phyloP scores from a whole-genome alignment of 495 filamentous ascomycete genomes.

The Xylaria grammica region DNA sequence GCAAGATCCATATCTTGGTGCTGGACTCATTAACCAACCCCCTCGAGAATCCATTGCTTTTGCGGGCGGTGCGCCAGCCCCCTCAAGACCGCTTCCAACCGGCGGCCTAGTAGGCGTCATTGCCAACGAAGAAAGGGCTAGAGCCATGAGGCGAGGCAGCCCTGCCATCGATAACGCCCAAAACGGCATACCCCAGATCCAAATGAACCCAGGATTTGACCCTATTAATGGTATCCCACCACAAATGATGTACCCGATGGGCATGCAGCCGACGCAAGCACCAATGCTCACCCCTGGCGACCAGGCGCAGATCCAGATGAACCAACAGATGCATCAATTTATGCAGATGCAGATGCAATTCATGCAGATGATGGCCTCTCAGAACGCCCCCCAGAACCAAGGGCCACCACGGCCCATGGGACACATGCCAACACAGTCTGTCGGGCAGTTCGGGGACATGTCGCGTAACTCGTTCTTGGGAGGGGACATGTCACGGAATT shows the following conservation, averaged over 20 bases:
- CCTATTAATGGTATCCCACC: constrained; percentile 51
- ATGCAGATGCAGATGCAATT: constrained; percentile 96
- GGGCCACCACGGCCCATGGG: constrained; percentile 41
- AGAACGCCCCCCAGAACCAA: constrained; percentile 35
- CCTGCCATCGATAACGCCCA: constrained; percentile 60
- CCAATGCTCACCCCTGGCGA: constrained; percentile 65
- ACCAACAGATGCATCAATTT: constrained; percentile 85
- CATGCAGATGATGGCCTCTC: constrained; percentile 75
- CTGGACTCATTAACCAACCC: constrained; percentile 73
- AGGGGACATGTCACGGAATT: constrained; percentile 43
- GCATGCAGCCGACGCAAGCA: constrained; percentile 41
- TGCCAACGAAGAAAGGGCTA: constrained; percentile 77
- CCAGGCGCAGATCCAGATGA: constrained; percentile 81
- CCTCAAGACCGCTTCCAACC: constrained; percentile 51
- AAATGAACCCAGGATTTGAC: constrained; percentile 47
- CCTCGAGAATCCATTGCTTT: constrained; percentile 80
- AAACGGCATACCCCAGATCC: constrained; percentile 31
- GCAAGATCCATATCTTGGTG: constrained; percentile 86
- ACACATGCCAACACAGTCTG: constrained; percentile 40
- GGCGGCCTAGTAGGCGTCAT: constrained; percentile 93
- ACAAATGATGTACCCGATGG: constrained; percentile 56
- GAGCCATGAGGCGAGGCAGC: constrained; percentile 78
- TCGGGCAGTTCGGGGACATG: constrained; percentile 41
- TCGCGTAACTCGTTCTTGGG: constrained; percentile 53
- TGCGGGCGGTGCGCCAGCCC: constrained; percentile 64